Base-by-base conservation (phyloP, 1,139 yeast species). In the Debaryomyces udenii region DNA sequence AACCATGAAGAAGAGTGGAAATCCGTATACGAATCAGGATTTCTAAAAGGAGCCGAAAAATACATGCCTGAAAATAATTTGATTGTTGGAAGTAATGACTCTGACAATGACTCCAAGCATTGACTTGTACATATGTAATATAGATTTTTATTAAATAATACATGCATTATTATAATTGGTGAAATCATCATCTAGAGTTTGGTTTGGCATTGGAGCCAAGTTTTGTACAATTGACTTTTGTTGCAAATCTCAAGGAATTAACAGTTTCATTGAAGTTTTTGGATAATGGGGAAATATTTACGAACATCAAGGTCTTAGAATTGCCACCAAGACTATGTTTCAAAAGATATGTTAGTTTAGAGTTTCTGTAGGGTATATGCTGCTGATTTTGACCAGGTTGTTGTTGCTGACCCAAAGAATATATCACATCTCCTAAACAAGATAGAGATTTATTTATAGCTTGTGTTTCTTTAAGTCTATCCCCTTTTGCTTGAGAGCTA, bases 271-370 rank as follows among this genome's bases (percentile, higher is more conserved):
- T 79, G 38, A 82, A 73, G 58, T 87, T 87, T 20, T 66, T 66
- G 16, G 60, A 62, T 37, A 77, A 64, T 3, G 96, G 91, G 2
- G 96, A 86, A 4, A 91, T 75, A 53, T 90, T 91, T 10, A 90
- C 97, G 71, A 93, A 86, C 97, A 93, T 90, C 44, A 93, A 69
- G 0, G 97, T 90, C 59, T 91, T 93, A 1, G 96, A 87, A 43
- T 80, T 77, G 0, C 96, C 97, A 2, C 88, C 83, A 31, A 93
- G 50, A 32, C 97, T 89, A 56, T 88, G 81, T 55, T 90, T 94
- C 46, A 93, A 68, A 13, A 91, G 66, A 56, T 87, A 88, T 0
- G 99, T 93, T 52, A 93, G 69, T 60, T 78, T 77, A 6, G 81
- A 76, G 54, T 78, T 78, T 46, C 83, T 59, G 55, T 68, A 79